A percentile compares a stretch with the other conserved stretches of the same genome.
These are phyloP conservation scores for Leishmania tropica DNA, from an alignment of 208 protist genomes.

Conservation along the genomic window DNA sequence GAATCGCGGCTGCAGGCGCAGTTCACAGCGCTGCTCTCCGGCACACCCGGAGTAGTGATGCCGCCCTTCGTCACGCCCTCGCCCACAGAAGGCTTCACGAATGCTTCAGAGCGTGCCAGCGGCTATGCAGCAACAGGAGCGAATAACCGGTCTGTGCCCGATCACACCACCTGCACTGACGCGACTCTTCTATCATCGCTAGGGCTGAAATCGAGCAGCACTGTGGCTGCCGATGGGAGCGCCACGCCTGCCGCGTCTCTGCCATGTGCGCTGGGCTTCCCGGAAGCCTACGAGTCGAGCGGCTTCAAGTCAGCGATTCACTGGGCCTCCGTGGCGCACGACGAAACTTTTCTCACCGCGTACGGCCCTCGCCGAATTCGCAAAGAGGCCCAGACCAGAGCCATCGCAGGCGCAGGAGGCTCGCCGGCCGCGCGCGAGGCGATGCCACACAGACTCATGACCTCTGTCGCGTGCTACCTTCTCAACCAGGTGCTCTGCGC, in stretches of 20 bases:
- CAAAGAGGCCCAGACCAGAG: conserved; percentile 15
- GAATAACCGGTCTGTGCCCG: not conserved
- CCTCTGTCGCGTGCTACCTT: conserved; percentile 70
- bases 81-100: not conserved
- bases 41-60: conserved; percentile 10
- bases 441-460: conserved; percentile 57
- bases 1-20: conserved; percentile 39
- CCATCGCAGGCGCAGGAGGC: not conserved
- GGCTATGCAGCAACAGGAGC: not conserved
- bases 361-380: conserved; percentile 51
- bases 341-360: conserved; percentile 68
- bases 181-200: not conserved
- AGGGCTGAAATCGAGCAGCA: not conserved
- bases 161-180: not conserved
- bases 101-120: not conserved
- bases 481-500: conserved; percentile 74
- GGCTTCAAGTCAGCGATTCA: conserved; percentile 66
- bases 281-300: conserved; percentile 58
- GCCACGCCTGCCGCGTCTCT: not conserved
- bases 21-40: conserved; percentile 31
- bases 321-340: conserved; percentile 74
- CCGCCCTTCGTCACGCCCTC: conserved; percentile 2
- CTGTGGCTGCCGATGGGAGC: not conserved
- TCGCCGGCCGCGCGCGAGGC: conserved; percentile 14
- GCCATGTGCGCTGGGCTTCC: conserved; percentile 46